Percentiles rank a stretch among this genome's conserved stretches.
These are phyloP conservation scores for Rhododendron vialii DNA, from an alignment of 148 eudicot species.

Conservation along the genomic window DNA sequence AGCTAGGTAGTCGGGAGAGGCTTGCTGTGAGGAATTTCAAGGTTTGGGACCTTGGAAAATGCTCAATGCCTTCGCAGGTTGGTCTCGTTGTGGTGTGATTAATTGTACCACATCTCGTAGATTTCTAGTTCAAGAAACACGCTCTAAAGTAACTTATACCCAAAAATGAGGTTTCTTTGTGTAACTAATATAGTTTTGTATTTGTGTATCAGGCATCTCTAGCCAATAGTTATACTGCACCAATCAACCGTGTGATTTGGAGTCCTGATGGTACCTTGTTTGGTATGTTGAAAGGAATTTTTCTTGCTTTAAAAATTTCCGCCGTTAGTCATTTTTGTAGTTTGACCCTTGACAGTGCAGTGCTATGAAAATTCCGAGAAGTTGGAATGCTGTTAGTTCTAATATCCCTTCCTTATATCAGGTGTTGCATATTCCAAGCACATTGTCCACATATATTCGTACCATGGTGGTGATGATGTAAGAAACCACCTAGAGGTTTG, in stretches of 20 bases:
- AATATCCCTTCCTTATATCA: conserved; percentile 18
- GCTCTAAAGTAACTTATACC: not conserved
- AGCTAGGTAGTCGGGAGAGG: conserved; percentile 66
- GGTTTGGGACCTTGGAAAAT: conserved; percentile 67
- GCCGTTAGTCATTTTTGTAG: not conserved
- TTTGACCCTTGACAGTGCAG: not conserved
- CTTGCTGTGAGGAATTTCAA: conserved; percentile 67
- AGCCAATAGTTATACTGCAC: conserved; percentile 53
- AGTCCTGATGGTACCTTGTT: conserved; percentile 71
- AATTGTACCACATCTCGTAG: not conserved
- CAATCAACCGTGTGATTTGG: conserved; percentile 77
- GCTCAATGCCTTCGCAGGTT: conserved; percentile 74
- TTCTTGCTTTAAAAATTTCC: not conserved
- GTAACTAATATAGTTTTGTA: not conserved
- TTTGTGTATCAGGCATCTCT: conserved; percentile 45
- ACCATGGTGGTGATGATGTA: conserved; percentile 60
- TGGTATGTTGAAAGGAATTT: conserved; percentile 35
- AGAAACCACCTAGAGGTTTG: conserved; percentile 78
- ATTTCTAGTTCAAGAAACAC: not conserved
- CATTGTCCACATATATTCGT: conserved; percentile 74
- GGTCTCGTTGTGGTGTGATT: not conserved
- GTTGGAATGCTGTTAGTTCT: conserved; percentile 7
- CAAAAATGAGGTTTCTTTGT: not conserved
- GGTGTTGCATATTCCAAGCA: conserved; percentile 95
- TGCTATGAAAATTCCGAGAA: not conserved